phyloP scores from a whole-genome alignment of 805 yeast species.

The Isabelozyma rhagii region DNA sequence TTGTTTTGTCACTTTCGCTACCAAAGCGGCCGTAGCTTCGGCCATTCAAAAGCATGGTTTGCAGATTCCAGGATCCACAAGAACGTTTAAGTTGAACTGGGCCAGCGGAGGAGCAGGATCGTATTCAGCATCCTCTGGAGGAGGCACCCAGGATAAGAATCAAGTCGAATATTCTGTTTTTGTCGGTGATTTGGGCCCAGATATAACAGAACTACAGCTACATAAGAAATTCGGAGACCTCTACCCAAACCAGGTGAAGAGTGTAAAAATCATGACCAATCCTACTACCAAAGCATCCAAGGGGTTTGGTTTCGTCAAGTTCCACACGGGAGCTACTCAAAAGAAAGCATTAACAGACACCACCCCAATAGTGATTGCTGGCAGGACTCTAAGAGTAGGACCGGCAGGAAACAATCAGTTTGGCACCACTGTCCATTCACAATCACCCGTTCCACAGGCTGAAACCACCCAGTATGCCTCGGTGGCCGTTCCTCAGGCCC shows the following conservation, averaged over 20 bases:
- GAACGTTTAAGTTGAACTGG: conserved; percentile 72
- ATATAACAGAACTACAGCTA: conserved; percentile 64
- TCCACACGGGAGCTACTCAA: conserved; percentile 61
- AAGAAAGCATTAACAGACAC: conserved; percentile 71
- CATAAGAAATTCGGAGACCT: conserved; percentile 63
- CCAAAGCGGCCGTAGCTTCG: conserved; percentile 54
- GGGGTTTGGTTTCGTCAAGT: conserved; percentile 90
- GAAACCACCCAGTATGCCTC: not conserved
- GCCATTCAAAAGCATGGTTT: conserved; percentile 70
- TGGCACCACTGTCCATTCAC: conserved; percentile 2
- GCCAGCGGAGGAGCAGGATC: conserved; percentile 44
- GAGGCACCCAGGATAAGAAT: not conserved
- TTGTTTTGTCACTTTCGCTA: conserved; percentile 76
- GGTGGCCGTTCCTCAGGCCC: conserved; percentile 34
- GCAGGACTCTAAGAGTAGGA: conserved; percentile 74
- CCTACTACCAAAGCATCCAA: conserved; percentile 65
- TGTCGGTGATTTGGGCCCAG: conserved; percentile 81
- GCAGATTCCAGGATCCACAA: conserved; percentile 63
- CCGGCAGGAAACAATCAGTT: conserved; percentile 33
- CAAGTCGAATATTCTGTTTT: conserved; percentile 53
- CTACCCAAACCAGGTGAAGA: conserved; percentile 65
- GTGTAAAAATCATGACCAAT: conserved; percentile 78
- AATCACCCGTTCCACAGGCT: conserved; percentile 3
- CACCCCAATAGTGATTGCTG: conserved; percentile 74
- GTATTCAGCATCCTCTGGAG: conserved; percentile 3